Percentiles rank a stretch among this genome's conserved stretches.
Conservation (phyloP, 352 stramenopile species). For the Phytophthora sojae region DNA sequence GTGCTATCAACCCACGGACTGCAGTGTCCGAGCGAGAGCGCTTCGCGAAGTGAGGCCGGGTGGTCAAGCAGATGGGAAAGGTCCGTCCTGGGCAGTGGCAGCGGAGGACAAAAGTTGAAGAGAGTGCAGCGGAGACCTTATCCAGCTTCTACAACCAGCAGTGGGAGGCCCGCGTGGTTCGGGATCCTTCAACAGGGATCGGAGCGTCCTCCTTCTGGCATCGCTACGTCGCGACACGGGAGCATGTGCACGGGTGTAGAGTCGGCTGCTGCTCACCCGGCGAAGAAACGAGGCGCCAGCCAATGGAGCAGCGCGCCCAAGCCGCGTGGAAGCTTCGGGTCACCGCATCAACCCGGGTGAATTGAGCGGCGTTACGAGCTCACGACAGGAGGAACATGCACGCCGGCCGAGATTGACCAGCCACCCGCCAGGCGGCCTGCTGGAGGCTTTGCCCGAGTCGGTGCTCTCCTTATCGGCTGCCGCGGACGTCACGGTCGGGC, state of each 20-base stretch:
- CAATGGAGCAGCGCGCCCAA: conserved; percentile 19
- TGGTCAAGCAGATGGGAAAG: conserved; percentile 7
- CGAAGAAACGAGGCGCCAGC: conserved; percentile 34
- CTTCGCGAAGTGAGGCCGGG: conserved; percentile 30
- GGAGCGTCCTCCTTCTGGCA: conserved; percentile 7
- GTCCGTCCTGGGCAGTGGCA: conserved; percentile 19
- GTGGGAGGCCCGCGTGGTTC: neutral
- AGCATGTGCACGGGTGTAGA: conserved; percentile 1
- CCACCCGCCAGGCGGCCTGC: conserved; percentile 12
- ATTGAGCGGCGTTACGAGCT: conserved; percentile 21
- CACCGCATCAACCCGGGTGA: neutral
- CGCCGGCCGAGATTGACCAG: conserved; percentile 3
- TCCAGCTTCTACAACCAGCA: conserved; percentile 29
- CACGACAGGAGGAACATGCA: conserved; percentile 29
- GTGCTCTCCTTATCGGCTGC: neutral
- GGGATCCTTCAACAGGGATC: conserved; percentile 36
- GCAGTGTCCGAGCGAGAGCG: conserved; percentile 11
- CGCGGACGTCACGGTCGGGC: neutral
- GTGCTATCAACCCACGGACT: neutral
- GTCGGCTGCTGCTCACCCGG: conserved; percentile 20
- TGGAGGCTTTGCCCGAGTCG: neutral
- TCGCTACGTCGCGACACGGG: conserved; percentile 16
- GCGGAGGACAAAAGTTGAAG: conserved; percentile 24
- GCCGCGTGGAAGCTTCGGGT: conserved; percentile 18
- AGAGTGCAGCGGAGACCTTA: conserved; percentile 15